Evolutionary conservation across 23 red algal species (phyloP).

Genomic region (Gracilaria gracilis): DNA sequence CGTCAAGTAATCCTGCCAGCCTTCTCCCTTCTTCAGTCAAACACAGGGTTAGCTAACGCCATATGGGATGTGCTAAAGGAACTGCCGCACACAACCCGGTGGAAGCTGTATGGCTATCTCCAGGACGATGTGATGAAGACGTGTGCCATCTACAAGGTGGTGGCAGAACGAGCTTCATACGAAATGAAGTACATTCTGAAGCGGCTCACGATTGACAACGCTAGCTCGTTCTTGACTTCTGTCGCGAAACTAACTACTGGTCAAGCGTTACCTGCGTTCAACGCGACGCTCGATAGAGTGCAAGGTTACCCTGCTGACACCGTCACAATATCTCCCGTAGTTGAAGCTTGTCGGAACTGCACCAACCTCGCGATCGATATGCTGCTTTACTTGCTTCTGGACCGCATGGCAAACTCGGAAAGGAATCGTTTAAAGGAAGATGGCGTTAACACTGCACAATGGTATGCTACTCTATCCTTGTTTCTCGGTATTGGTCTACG

Average conservation of each 20-base stretch:
- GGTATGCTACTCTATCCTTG: constrained; percentile 63
- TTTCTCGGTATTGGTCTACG: constrained; percentile 57
- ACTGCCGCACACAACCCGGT: constrained; percentile 50
- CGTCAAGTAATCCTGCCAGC: constrained; percentile 62
- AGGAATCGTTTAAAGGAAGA: constrained; percentile 66
- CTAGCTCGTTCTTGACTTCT: not conserved
- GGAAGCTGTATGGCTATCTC: constrained; percentile 63
- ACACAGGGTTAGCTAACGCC: constrained; percentile 38
- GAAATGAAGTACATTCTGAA: constrained; percentile 64
- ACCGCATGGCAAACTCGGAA: constrained; percentile 51
- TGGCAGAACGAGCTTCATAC: constrained; percentile 46
- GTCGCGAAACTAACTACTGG: constrained; percentile 59
- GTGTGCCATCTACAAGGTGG: constrained; percentile 47
- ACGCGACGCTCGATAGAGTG: constrained; percentile 38
- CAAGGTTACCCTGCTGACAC: constrained; percentile 64
- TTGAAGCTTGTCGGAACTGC: constrained; percentile 50
- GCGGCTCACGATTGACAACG: constrained; percentile 56
- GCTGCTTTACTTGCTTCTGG: constrained; percentile 51
- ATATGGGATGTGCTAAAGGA: constrained; percentile 67
- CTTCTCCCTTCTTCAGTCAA: constrained; percentile 40
- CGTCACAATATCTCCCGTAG: constrained; percentile 49
- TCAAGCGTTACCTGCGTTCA: constrained; percentile 51
- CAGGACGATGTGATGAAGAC: constrained; percentile 30
- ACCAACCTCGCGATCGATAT: constrained; percentile 49
- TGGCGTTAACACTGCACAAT: constrained; percentile 62